Percentiles rank a stretch among this genome's conserved stretches.
phyloP scores from a whole-genome alignment of 164 flowering plant genomes.

The Paratinospora sagittata region DNA sequence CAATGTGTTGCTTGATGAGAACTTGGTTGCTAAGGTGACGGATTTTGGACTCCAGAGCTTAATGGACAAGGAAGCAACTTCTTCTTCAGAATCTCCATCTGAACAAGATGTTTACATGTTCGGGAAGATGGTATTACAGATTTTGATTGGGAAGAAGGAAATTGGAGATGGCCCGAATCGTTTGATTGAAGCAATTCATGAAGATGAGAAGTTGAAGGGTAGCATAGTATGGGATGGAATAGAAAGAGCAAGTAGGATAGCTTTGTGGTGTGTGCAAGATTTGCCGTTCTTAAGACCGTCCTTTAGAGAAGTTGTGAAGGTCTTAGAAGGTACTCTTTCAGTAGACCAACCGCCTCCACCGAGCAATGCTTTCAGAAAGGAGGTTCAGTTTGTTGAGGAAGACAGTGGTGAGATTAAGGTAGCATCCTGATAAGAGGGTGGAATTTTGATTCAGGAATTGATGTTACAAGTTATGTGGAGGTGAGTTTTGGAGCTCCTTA shows the following conservation, averaged over 20 bases:
- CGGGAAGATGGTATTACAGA: conserved; percentile 41
- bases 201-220: conserved; percentile 16
- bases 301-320: conserved; percentile 43
- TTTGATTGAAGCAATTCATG: conserved; percentile 13
- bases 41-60: conserved; percentile 39
- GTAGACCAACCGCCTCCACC: conserved; percentile 57
- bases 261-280: conserved; percentile 52
- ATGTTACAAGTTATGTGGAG: neutral
- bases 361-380: conserved; percentile 17
- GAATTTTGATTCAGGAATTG: neutral
- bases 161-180: conserved; percentile 17
- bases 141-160: conserved; percentile 28
- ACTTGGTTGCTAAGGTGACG: conserved; percentile 40
- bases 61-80: conserved; percentile 20
- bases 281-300: conserved; percentile 50
- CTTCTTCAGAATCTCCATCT: conserved; percentile 34
- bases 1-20: conserved; percentile 47
- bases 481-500: neutral
- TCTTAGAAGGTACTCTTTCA: conserved; percentile 47
- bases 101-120: conserved; percentile 47
- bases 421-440: neutral
- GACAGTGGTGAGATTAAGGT: conserved; percentile 3
- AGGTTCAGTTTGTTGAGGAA: neutral
- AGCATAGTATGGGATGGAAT: conserved; percentile 24
- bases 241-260: conserved; percentile 37